Conservation (phyloP, 2,329 filamentous ascomycete genomes). For the Calonectria pseudoreteaudii region DNA sequence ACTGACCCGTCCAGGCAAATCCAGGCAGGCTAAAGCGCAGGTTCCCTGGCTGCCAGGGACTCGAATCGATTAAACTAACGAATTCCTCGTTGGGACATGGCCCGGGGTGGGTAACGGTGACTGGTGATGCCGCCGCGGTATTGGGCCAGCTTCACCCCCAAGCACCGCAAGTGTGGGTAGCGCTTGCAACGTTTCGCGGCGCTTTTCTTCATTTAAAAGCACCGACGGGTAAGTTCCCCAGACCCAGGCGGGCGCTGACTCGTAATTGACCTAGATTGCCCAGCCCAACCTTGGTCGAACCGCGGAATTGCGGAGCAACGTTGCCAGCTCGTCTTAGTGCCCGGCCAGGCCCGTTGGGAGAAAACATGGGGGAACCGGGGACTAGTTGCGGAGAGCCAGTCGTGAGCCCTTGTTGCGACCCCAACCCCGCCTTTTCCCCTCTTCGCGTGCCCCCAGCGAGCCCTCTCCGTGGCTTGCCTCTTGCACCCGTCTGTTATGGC, state of each 20-base stretch:
- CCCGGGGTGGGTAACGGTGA: background rate
- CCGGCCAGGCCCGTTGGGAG: background rate
- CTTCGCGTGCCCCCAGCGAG: background rate
- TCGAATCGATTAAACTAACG: background rate
- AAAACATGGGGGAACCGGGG: conserved; percentile 5
- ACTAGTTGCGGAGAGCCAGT: conserved; percentile 8
- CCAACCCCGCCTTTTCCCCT: conserved; percentile 14
- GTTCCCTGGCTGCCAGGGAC: background rate
- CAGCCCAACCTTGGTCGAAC: background rate
- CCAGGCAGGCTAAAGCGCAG: background rate
- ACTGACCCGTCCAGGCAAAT: background rate
- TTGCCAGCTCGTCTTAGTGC: background rate
- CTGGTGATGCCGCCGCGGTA: background rate
- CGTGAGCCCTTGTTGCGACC: background rate
- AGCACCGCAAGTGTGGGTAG: background rate
- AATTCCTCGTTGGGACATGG: background rate
- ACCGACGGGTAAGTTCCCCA: background rate
- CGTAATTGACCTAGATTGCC: background rate
- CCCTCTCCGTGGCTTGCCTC: background rate
- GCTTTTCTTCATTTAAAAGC: background rate
- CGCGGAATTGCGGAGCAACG: background rate
- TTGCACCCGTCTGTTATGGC: background rate
- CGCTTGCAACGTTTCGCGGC: background rate
- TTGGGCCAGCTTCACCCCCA: background rate
- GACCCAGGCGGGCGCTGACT: background rate